A percentile compares a stretch with the other conserved stretches of the same genome.
Evolutionary conservation across 148 eudicot species (phyloP).

Genomic region (Silene uniflora): DNA sequence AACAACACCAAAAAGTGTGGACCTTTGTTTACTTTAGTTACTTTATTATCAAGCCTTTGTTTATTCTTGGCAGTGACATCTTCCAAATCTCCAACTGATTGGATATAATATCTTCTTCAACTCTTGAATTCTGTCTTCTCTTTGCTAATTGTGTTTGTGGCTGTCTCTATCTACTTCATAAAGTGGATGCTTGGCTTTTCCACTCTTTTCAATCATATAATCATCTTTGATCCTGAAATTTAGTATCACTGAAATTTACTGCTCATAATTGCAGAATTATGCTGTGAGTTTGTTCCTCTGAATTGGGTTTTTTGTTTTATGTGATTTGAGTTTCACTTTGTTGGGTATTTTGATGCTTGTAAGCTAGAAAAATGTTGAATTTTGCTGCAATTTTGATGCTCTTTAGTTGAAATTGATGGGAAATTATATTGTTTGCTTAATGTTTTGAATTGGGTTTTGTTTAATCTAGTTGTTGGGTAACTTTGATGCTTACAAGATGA

Average conservation of each 20-base stretch:
- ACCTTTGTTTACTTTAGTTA: not conserved
- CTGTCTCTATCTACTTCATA: not conserved
- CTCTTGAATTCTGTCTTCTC: not conserved
- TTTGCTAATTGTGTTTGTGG: not conserved
- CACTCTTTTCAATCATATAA: not conserved
- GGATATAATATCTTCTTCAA: not conserved
- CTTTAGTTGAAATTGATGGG: not conserved
- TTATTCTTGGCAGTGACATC: constrained; percentile 1
- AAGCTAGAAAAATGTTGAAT: not conserved
- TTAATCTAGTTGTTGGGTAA: not conserved
- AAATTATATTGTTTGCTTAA: not conserved
- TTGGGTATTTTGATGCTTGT: not conserved
- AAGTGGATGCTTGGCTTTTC: constrained; percentile 8
- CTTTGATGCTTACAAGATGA: constrained; percentile 12
- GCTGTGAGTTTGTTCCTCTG: not conserved
- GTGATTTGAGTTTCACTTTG: not conserved
- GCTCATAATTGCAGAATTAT: constrained; percentile 3
- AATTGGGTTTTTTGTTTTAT: not conserved
- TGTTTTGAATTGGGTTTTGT: not conserved
- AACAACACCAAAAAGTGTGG: not conserved
- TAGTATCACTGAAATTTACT: not conserved
- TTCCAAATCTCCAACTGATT: not conserved
- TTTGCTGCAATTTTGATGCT: constrained; percentile 9
- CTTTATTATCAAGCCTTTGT: not conserved
- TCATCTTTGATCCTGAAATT: no score